Percentiles rank a stretch among this genome's conserved stretches.
Evolutionary conservation across 306 rosid species (phyloP).

Genomic region (Echinosophora koreensis): DNA sequence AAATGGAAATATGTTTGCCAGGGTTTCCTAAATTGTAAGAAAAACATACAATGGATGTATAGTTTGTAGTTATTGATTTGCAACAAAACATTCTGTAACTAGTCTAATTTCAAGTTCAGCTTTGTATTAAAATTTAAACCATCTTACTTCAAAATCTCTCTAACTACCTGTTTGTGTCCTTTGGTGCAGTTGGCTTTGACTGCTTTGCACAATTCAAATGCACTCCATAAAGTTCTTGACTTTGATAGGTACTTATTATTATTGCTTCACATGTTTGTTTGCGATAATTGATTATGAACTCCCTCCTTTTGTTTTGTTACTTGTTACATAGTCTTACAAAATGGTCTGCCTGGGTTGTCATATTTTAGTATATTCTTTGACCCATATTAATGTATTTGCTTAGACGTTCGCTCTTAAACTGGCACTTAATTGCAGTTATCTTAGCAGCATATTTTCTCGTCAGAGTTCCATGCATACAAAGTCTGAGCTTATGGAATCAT

Average conservation of each 20-base stretch:
- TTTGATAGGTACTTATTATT: conserved; percentile 67
- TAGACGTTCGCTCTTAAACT: conserved; percentile 42
- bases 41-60: neutral
- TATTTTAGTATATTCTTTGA: conserved; percentile 26
- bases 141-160: conserved; percentile 25
- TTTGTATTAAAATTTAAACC: conserved; percentile 19
- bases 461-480: conserved; percentile 64
- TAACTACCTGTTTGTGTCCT: conserved; percentile 36
- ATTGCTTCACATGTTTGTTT: conserved; percentile 32
- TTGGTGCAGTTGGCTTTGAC: conserved; percentile 82
- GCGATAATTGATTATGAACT: neutral
- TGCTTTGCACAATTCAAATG: conserved; percentile 76
- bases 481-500: conserved; percentile 70
- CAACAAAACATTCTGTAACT: conserved; percentile 18
- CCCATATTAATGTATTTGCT: conserved; percentile 24
- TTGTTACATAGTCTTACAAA: conserved; percentile 13
- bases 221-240: conserved; percentile 66
- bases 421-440: conserved; percentile 62
- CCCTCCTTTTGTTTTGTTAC: neutral
- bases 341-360: conserved; percentile 13
- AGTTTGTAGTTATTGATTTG: neutral
- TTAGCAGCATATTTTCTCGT: conserved; percentile 62
- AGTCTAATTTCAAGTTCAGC: conserved; percentile 16
- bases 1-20: conserved; percentile 17
- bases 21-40: neutral